Conservation (phyloP, 805 yeast species). For the Saturnispora kantuleensis region DNA sequence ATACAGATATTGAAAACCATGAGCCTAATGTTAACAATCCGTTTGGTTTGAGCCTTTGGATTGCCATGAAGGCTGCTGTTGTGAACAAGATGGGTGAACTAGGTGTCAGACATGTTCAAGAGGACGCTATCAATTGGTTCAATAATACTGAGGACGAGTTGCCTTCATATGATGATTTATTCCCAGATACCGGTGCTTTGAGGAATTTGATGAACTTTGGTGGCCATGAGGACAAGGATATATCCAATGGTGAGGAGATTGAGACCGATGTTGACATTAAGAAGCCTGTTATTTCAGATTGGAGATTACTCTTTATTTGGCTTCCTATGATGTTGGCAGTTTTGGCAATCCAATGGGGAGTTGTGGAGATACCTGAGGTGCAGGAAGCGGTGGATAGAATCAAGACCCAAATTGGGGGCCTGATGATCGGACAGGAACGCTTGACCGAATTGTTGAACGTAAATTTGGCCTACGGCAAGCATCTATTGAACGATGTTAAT, state of each 20-base stretch:
- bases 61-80: conserved; percentile 24
- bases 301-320: conserved; percentile 86
- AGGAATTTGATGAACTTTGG: conserved; percentile 23
- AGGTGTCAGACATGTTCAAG: conserved; percentile 5
- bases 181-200: conserved; percentile 39
- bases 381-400: conserved; percentile 1
- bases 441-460: conserved; percentile 28
- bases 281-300: conserved; percentile 56
- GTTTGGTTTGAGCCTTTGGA: conserved; percentile 23
- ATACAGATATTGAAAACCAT: conserved; percentile 7
- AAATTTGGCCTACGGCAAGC: conserved; percentile 24
- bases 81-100: conserved; percentile 12
- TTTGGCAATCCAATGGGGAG: conserved; percentile 24
- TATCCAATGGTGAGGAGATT: neutral
- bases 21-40: conserved; percentile 14
- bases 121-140: conserved; percentile 1
- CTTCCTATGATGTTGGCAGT: conserved; percentile 61
- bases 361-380: neutral
- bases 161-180: conserved; percentile 69
- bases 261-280: conserved; percentile 18
- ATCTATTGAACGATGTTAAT: conserved; percentile 31
- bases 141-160: conserved; percentile 28
- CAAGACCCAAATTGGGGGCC: conserved; percentile 26
- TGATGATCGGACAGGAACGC: conserved; percentile 40
- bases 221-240: conserved; percentile 15